phyloP scores from a whole-genome alignment of 352 stramenopile genomes.

The Globisporangium yorkense region DNA sequence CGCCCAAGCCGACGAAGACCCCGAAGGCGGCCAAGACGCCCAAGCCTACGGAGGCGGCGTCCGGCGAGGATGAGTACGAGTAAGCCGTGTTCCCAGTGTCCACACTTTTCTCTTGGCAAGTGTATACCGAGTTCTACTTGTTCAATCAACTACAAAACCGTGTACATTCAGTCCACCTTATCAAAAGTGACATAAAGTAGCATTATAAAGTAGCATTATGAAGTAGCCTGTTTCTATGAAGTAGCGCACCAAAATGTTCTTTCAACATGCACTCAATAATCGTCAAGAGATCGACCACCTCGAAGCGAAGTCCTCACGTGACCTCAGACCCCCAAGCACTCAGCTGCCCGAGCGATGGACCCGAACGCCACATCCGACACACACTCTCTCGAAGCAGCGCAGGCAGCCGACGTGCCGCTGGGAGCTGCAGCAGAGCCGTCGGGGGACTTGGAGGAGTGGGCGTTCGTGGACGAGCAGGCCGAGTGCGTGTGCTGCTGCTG shows the following conservation, averaged over 20 bases:
- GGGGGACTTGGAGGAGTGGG: conserved; percentile 54
- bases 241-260: neutral
- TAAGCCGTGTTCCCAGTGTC: neutral
- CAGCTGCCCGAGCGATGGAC: neutral
- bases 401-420: neutral
- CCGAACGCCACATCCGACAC: neutral
- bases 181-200: neutral
- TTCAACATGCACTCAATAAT: neutral
- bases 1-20: conserved; percentile 5
- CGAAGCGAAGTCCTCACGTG: neutral
- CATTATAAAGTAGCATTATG: neutral
- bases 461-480: conserved; percentile 58
- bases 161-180: too few species aligned
- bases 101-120: neutral
- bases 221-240: neutral
- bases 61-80: neutral
- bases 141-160: neutral
- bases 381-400: neutral
- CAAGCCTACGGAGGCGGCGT: neutral
- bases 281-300: neutral
- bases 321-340: neutral
- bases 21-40: conserved; percentile 1
- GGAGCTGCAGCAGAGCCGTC: neutral
- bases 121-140: neutral
- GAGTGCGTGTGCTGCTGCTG: conserved; percentile 29